phyloP scores from a whole-genome alignment of 208 protist species.

The Leishmania amazonensis region DNA sequence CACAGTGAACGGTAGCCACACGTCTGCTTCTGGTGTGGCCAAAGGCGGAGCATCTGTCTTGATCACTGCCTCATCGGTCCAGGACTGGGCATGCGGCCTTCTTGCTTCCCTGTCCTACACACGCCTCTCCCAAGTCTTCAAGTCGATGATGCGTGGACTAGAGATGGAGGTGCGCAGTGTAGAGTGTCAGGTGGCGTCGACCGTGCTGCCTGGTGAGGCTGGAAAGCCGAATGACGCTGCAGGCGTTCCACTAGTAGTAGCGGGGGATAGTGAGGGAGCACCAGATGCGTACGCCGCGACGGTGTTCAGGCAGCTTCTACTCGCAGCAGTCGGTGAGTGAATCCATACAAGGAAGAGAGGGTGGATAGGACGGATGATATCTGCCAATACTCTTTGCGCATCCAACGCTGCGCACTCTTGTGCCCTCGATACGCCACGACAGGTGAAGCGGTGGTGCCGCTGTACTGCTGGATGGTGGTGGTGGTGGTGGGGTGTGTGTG shows the following conservation, averaged over 20 bases:
- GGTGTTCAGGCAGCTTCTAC: slow-evolving; percentile 14
- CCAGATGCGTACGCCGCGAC: neutral
- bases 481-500: neutral
- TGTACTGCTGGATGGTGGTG: neutral
- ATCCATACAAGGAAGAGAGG: neutral
- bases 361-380: neutral
- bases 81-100: slow-evolving; percentile 21
- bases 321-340: slow-evolving; percentile 25
- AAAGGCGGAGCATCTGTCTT: neutral
- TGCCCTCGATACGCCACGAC: neutral
- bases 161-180: slow-evolving; percentile 24
- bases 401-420: neutral
- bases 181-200: neutral
- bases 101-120: slow-evolving; percentile 27
- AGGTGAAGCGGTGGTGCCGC: neutral
- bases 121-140: slow-evolving; percentile 26
- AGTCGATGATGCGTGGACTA: slow-evolving; percentile 29
- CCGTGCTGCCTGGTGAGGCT: neutral
- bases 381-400: neutral
- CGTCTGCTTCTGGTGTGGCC: too few relatives aligned
- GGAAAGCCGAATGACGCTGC: neutral
- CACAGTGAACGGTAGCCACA: too few relatives aligned
- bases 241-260: neutral
- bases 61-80: neutral
- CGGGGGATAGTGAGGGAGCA: neutral